Percentiles rank a stretch among this genome's conserved stretches.
These are phyloP conservation scores for Alternaria ventricosa DNA, from an alignment of 2,329 filamentous ascomycete genomes.

Conservation along the genomic window DNA sequence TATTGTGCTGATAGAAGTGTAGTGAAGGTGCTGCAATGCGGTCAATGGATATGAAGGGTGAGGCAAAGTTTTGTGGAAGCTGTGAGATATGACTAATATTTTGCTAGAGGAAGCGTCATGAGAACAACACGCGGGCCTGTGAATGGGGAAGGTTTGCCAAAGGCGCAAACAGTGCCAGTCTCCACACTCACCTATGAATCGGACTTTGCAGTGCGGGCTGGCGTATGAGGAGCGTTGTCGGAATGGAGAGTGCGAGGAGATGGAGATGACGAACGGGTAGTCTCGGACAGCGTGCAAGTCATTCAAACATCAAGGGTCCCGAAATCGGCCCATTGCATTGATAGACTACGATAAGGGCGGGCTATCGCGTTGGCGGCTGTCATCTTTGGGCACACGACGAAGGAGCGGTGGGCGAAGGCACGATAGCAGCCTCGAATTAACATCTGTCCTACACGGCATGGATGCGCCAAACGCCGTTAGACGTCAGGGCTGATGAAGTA, in stretches of 20 bases:
- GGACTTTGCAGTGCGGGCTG: conserved; percentile 5
- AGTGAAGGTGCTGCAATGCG: conserved; percentile 7
- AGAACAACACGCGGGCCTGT: conserved; percentile 9
- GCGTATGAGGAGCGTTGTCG: conserved; percentile 2
- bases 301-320: conserved; percentile 23
- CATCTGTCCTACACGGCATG: conserved; percentile 1
- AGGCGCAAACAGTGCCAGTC: background rate
- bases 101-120: conserved; percentile 26
- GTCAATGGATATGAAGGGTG: conserved; percentile 16
- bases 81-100: conserved; percentile 42
- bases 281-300: conserved; percentile 8
- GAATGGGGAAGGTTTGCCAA: conserved; percentile 24
- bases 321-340: conserved; percentile 40
- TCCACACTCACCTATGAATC: conserved; percentile 14
- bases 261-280: conserved; percentile 20
- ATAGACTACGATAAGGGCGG: conserved; percentile 41
- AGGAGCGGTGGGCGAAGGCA: conserved; percentile 20
- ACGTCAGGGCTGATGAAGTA: conserved; percentile 1
- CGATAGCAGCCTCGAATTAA: conserved; percentile 20
- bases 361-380: conserved; percentile 12
- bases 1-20: conserved; percentile 4
- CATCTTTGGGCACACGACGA: conserved; percentile 10
- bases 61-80: conserved; percentile 31
- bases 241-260: conserved; percentile 4
- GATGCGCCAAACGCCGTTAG: background rate